Evolutionary conservation across 352 stramenopile species (phyloP).

Genomic region (Peronospora tabacina): DNA sequence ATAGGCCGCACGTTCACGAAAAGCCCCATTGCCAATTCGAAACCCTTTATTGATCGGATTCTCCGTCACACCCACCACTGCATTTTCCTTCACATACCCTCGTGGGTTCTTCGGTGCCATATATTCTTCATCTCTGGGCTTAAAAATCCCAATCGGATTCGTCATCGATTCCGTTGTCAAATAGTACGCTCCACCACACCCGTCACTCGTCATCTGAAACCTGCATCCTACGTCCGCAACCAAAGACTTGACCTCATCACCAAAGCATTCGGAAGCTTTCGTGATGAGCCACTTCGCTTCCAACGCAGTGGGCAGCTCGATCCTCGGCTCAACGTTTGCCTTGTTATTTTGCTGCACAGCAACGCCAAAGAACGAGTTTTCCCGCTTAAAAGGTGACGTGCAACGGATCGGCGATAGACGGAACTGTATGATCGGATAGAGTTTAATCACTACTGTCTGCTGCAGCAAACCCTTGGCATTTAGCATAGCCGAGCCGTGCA

Average conservation of each 20-base stretch:
- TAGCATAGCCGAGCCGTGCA: slow-evolving; percentile 37
- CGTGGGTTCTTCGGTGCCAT: slow-evolving; percentile 98
- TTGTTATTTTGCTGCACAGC: neutral
- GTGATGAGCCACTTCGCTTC: slow-evolving; percentile 40
- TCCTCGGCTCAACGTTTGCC: slow-evolving; percentile 11
- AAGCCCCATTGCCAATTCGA: slow-evolving; percentile 73
- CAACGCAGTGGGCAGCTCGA: slow-evolving; percentile 9
- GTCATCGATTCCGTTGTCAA: slow-evolving; percentile 22
- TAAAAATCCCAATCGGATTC: slow-evolving; percentile 88
- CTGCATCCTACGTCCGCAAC: slow-evolving; percentile 25
- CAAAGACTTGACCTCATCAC: slow-evolving; percentile 35
- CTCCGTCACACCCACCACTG: slow-evolving; percentile 67
- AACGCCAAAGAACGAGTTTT: slow-evolving; percentile 1
- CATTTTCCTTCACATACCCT: slow-evolving; percentile 86
- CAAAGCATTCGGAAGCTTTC: slow-evolving; percentile 37
- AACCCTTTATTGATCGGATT: slow-evolving; percentile 84
- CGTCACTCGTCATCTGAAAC: slow-evolving; percentile 67
- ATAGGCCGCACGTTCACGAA: slow-evolving; percentile 80
- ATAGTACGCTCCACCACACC: slow-evolving; percentile 71
- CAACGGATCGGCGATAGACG: slow-evolving; percentile 29
- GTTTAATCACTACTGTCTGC: slow-evolving; percentile 36
- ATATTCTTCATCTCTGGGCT: slow-evolving; percentile 98
- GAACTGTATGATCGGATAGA: slow-evolving; percentile 43
- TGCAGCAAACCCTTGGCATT: slow-evolving; percentile 41
- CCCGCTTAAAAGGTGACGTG: slow-evolving; percentile 25